Conservation (phyloP, 148 eudicot species). For the Polygonum maritimum region DNA sequence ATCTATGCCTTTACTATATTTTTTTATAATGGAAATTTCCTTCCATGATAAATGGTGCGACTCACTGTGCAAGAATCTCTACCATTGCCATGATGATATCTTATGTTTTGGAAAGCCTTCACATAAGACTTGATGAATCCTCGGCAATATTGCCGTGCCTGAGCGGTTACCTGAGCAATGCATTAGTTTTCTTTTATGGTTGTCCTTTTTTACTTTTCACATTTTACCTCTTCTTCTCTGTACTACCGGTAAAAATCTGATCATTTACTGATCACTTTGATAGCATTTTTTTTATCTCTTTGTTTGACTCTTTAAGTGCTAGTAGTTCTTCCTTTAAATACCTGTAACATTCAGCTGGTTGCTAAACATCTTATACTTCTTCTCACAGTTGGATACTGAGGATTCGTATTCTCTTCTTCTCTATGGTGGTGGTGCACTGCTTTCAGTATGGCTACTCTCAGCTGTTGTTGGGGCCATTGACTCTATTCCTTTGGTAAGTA, state of each 20-base stretch:
- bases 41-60: too few species aligned
- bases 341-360: not conserved
- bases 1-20: too few species aligned
- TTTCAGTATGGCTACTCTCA: slow-evolving; percentile 50
- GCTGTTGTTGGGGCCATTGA: slow-evolving; percentile 71
- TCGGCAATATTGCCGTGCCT: not conserved
- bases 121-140: not conserved
- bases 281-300: not conserved
- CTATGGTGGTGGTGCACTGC: slow-evolving; percentile 43
- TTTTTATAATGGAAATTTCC: too few species aligned
- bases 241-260: too few species aligned
- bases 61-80: not conserved
- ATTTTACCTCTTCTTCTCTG: not conserved
- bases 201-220: not conserved
- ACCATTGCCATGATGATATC: not conserved
- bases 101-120: not conserved
- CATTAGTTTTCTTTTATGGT: not conserved
- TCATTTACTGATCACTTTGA: too few species aligned
- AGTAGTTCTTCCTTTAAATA: not conserved
- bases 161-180: slow-evolving; percentile 11
- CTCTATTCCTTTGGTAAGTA: slow-evolving; percentile 63
- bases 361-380: not conserved
- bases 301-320: not conserved
- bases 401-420: slow-evolving; percentile 42
- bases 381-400: slow-evolving; percentile 51